Conservation (phyloP, 441 rosid genomes). For the Sinapis alba region DNA sequence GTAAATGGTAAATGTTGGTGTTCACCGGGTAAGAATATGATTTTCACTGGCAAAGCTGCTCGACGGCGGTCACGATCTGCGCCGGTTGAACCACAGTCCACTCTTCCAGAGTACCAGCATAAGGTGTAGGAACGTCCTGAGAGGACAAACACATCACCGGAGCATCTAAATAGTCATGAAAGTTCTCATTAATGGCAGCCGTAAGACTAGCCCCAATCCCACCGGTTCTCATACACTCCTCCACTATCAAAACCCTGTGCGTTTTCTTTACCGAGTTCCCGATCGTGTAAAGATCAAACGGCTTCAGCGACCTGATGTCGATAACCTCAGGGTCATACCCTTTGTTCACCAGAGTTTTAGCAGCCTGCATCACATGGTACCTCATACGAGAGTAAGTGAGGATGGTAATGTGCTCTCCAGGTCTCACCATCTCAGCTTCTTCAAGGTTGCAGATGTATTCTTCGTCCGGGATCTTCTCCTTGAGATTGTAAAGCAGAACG, state of each 20-base stretch:
- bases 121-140: slow-evolving; percentile 96
- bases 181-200: slow-evolving; percentile 87
- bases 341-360: slow-evolving; percentile 89
- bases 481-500: slow-evolving; percentile 89
- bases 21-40: slow-evolving; percentile 10
- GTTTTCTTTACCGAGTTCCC: slow-evolving; percentile 96
- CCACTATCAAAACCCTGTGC: slow-evolving; percentile 88
- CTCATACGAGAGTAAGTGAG: slow-evolving; percentile 91
- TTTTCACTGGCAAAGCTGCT: slow-evolving; percentile 81
- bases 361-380: slow-evolving; percentile 98
- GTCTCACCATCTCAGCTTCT: slow-evolving; percentile 97
- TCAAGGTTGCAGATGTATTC: slow-evolving; percentile 81
- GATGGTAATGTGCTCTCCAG: slow-evolving; percentile 85
- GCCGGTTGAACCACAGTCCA: slow-evolving; percentile 96
- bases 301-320: slow-evolving; percentile 92
- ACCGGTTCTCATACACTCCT: slow-evolving; percentile 99
- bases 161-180: slow-evolving; percentile 90
- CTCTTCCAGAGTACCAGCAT: slow-evolving; percentile 90
- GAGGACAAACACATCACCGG: slow-evolving; percentile 93
- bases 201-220: slow-evolving; percentile 98
- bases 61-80: slow-evolving; percentile 95
- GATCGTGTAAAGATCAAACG: slow-evolving; percentile 86
- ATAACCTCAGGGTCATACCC: slow-evolving; percentile 98
- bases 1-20: slow-evolving; percentile 18
- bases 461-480: slow-evolving; percentile 88